Evolutionary conservation across 441 rosid species (phyloP).

Genomic region (Corymbia citriodora): DNA sequence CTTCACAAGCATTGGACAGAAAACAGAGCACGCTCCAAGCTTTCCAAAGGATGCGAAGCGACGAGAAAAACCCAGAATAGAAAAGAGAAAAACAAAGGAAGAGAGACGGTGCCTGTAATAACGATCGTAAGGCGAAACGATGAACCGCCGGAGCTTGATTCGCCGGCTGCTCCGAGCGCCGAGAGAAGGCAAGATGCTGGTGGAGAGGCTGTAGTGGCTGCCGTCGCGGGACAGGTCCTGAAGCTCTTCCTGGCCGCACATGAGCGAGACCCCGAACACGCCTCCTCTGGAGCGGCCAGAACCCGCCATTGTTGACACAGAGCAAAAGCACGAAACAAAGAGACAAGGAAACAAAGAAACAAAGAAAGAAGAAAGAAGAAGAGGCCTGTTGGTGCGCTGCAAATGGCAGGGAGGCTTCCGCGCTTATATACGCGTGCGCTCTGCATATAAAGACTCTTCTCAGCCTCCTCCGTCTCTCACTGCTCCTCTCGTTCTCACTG

Average conservation of each 20-base stretch:
- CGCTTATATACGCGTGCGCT: neutral
- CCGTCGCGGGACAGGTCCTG: slow-evolving; percentile 83
- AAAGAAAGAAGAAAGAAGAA: neutral
- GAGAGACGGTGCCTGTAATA: slow-evolving; percentile 56
- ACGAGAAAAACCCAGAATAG: neutral
- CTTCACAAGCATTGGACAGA: neutral
- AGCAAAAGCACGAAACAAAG: neutral
- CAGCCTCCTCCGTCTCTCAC: neutral
- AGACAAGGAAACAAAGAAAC: too few relatives aligned
- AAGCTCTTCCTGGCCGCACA: slow-evolving; percentile 59
- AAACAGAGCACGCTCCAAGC: neutral
- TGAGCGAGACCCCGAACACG: slow-evolving; percentile 22
- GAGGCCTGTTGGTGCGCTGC: neutral
- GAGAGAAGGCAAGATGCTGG: slow-evolving; percentile 83
- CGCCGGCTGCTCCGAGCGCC: slow-evolving; percentile 89
- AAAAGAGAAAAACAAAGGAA: neutral
- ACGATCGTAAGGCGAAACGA: slow-evolving; percentile 76
- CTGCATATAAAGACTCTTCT: neutral
- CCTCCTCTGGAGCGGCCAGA: slow-evolving; percentile 17
- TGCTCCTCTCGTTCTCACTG: too few relatives aligned
- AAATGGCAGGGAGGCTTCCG: neutral
- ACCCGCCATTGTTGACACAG: slow-evolving; percentile 22
- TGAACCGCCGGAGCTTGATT: slow-evolving; percentile 51
- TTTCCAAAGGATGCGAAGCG: neutral
- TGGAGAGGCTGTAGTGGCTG: slow-evolving; percentile 85